A percentile compares a stretch with the other conserved stretches of the same genome.
Evolutionary conservation across 768 basidiomycete genomes (phyloP).

Genomic region (Pulveroboletus sp.): DNA sequence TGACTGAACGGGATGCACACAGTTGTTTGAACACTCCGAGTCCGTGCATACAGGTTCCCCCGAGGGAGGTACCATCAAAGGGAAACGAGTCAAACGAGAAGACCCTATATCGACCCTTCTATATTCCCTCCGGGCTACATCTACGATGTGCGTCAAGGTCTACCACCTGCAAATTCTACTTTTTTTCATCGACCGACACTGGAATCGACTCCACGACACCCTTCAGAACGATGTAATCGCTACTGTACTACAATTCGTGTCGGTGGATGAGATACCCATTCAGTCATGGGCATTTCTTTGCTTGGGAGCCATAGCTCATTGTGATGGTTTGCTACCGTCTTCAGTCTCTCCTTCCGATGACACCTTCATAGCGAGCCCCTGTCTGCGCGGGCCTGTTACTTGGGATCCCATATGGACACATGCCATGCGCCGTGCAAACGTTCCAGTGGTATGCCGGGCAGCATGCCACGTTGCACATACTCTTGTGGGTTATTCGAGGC

Average conservation of each 20-base stretch:
- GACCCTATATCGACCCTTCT: constrained; percentile 61
- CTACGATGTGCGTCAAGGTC: constrained; percentile 37
- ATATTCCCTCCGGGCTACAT: constrained; percentile 38
- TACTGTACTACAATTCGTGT: constrained; percentile 57
- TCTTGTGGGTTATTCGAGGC: constrained; percentile 44
- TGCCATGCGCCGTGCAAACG: constrained; percentile 69
- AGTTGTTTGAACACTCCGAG: constrained; percentile 70
- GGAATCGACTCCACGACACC: constrained; percentile 56
- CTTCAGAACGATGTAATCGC: constrained; percentile 57
- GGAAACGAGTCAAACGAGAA: constrained; percentile 55
- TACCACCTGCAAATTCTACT: constrained; percentile 73
- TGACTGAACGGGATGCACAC: constrained; percentile 2
- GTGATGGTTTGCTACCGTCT: constrained; percentile 32
- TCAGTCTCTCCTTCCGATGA: constrained; percentile 1
- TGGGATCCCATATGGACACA: constrained; percentile 87
- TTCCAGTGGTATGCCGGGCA: constrained; percentile 69
- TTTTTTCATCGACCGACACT: constrained; percentile 82
- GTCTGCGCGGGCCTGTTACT: constrained; percentile 27
- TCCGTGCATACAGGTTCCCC: constrained; percentile 41
- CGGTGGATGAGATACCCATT: constrained; percentile 57
- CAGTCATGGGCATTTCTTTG: constrained; percentile 89
- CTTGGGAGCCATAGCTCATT: constrained; percentile 66
- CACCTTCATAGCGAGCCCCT: background rate
- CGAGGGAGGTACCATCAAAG: constrained; percentile 27
- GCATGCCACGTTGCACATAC: constrained; percentile 70